A percentile compares a stretch with the other conserved stretches of the same genome.
These are phyloP conservation scores for Leccinum sublutescens DNA, from an alignment of 768 basidiomycete genomes.

Conservation along the genomic window DNA sequence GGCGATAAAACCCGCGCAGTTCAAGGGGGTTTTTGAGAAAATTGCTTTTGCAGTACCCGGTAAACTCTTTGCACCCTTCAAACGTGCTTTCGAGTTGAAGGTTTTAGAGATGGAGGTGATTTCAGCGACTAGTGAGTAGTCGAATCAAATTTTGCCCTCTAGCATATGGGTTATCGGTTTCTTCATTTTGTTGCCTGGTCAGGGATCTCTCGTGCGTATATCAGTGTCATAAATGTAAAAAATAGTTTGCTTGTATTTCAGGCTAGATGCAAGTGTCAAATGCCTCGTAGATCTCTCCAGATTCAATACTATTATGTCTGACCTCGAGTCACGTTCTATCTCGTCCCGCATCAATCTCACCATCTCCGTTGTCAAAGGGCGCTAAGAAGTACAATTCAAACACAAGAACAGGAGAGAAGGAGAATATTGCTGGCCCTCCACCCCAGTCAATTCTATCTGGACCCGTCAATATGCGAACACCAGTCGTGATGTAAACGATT, in stretches of 20 bases:
- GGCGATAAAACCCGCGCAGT: conserved; percentile 29
- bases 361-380: too few relatives aligned
- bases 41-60: conserved; percentile 45
- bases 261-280: too few relatives aligned
- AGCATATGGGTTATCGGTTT: background rate
- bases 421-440: too few relatives aligned
- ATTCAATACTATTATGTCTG: background rate
- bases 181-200: background rate
- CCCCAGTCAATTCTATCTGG: background rate
- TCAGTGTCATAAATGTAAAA: background rate
- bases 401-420: too few relatives aligned
- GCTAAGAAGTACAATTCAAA: too few relatives aligned
- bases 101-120: conserved; percentile 38
- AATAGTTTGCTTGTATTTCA: background rate
- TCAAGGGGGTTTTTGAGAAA: conserved; percentile 41
- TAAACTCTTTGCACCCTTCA: conserved; percentile 36
- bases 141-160: background rate
- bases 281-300: background rate
- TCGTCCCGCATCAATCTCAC: too few relatives aligned
- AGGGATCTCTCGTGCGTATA: background rate
- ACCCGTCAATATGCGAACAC: background rate
- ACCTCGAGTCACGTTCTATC: background rate
- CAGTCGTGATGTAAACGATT: background rate
- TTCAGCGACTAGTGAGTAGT: conserved; percentile 27
- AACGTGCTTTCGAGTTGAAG: conserved; percentile 39